phyloP scores from a whole-genome alignment of 1,284 basidiomycete species.

The Heterobasidion irregulare region DNA sequence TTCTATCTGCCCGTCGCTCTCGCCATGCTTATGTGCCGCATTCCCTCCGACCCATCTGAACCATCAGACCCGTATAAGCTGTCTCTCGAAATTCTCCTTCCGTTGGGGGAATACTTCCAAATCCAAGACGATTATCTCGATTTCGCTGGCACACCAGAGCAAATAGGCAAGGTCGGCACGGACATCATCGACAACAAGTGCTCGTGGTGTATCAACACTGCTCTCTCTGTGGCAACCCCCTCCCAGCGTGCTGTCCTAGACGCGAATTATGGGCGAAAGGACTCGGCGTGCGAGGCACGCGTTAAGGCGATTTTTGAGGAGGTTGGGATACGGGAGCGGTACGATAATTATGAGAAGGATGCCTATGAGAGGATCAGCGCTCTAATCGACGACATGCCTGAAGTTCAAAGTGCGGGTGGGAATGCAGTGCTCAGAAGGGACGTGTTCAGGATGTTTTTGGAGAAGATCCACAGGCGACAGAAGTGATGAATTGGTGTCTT shows the following conservation, averaged over 20 bases:
- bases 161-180: constrained; percentile 95
- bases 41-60: constrained; percentile 31
- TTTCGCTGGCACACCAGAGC: constrained; percentile 83
- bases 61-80: constrained; percentile 62
- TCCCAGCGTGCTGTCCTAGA: constrained; percentile 56
- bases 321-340: constrained; percentile 62
- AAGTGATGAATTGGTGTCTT: constrained; percentile 36
- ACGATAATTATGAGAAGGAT: constrained; percentile 74
- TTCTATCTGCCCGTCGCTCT: constrained; percentile 98
- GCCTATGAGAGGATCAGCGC: constrained; percentile 60
- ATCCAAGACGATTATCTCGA: constrained; percentile 98
- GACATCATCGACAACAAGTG: constrained; percentile 99
- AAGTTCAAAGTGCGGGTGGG: constrained; percentile 26
- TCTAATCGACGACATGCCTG: constrained; percentile 66
- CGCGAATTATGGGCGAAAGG: constrained; percentile 86
- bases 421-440: constrained; percentile 61
- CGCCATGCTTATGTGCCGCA: constrained; percentile 77
- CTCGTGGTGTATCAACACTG: constrained; percentile 93
- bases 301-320: constrained; percentile 79
- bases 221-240: constrained; percentile 52
- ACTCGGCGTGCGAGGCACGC: constrained; percentile 46
- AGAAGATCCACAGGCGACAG: constrained; percentile 84
- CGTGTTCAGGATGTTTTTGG: constrained; percentile 80
- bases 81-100: constrained; percentile 82
- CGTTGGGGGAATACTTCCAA: constrained; percentile 98